phyloP scores from a whole-genome alignment of 140 eudicot genomes.

The Flaveria floridana region DNA sequence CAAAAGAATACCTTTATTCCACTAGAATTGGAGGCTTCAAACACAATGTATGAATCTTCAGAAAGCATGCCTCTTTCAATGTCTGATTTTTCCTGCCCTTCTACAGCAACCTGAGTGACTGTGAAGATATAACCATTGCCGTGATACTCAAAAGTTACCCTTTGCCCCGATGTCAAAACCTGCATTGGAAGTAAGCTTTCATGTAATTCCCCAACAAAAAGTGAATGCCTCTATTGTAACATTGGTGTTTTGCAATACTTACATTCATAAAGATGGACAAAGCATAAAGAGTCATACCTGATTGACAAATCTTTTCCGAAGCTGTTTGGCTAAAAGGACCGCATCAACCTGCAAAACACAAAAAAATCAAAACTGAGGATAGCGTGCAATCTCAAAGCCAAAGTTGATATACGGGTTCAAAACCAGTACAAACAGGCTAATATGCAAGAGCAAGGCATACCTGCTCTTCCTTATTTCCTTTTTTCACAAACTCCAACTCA shows the following conservation, averaged over 20 bases:
- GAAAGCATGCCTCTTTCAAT: slow-evolving; percentile 83
- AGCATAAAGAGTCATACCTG: slow-evolving; percentile 50
- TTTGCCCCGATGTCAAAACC: slow-evolving; percentile 91
- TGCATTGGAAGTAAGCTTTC: slow-evolving; percentile 39
- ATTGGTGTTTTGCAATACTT: not conserved
- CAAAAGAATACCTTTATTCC: slow-evolving; percentile 70
- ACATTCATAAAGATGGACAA: slow-evolving; percentile 7
- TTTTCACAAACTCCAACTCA: slow-evolving; percentile 84
- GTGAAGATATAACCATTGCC: slow-evolving; percentile 73
- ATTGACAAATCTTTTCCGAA: slow-evolving; percentile 59
- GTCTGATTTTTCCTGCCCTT: slow-evolving; percentile 60
- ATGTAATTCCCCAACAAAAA: slow-evolving; percentile 21
- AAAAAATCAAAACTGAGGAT: not conserved
- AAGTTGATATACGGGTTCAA: not conserved
- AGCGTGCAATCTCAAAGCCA: slow-evolving; percentile 5
- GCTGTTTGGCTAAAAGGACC: slow-evolving; percentile 57
- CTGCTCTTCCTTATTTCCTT: slow-evolving; percentile 77
- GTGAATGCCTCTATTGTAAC: slow-evolving; percentile 2
- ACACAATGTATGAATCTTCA: slow-evolving; percentile 76
- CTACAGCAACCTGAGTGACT: slow-evolving; percentile 72
- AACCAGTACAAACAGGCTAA: not conserved
- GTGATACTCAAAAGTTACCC: slow-evolving; percentile 80
- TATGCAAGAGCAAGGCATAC: slow-evolving; percentile 27
- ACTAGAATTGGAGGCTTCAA: slow-evolving; percentile 76
- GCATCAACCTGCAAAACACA: slow-evolving; percentile 73